Base-by-base conservation (phyloP, 1,284 basidiomycete genomes). In the Microbotryum saponariae region DNA sequence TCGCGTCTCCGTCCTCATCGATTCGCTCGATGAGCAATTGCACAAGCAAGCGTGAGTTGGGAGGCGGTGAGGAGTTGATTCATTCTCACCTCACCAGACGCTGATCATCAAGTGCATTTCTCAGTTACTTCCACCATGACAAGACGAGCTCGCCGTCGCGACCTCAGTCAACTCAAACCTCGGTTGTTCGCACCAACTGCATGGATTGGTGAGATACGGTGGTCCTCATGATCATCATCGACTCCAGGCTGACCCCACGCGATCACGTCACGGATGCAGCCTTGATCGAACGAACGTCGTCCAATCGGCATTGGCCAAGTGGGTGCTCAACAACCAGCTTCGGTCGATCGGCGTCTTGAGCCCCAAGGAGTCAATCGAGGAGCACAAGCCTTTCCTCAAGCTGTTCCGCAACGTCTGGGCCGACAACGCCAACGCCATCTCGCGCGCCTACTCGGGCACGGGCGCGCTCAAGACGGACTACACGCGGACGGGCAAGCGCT, bases 381-480 rank as follows among this genome's bases (percentile, higher is more conserved):
- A 87, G 69, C 86, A 91, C 70, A 82, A 86, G 45, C 81, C 82
- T 10, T 82, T 96, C 70, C 85, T 87, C 77, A 81, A 81, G 69
- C 83, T 91, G 65, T 93, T 96, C 79, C 83, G 94, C 73, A 88
- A 92, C 75, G 92, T 97, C 75, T 99, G 96, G 96, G 88, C 96
- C 23, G 90, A 98, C 74, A 94, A 98, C 74, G 96, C 91, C 21
- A 91, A 99, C 76, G 80, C 82, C 56, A 89, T 99, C 66, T 87
- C 91, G 2, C 85, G 82, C 63, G 92, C 93, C 0, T 98, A 99
- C 76, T 88, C 86, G 56, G 96, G 96, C 27, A 94, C 93, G 25
- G 93, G 90, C 18, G 96, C 96, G 1, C 78, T 99, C 70, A 99
- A 98, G 77, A 92, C 91, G 1, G 96, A 98, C 77, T 97, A 91